These are phyloP conservation scores for Naganishia liquefaciens DNA, from an alignment of 1,284 basidiomycete species.

Conservation along the genomic window DNA sequence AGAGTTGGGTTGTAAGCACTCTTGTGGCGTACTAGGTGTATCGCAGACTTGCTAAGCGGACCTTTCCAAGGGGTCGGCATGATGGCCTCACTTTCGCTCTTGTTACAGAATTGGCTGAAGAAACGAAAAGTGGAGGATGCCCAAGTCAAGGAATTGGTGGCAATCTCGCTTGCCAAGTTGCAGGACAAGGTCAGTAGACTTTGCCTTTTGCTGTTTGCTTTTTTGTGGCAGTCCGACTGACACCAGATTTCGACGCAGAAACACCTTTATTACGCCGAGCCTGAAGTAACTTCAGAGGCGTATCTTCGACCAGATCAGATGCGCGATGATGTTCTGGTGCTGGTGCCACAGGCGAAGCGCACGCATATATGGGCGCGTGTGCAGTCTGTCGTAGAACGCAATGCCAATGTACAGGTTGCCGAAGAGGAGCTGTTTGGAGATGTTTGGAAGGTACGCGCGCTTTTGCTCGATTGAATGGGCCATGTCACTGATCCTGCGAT, in stretches of 20 bases:
- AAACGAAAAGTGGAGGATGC: conserved; percentile 65
- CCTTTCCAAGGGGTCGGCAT: conserved; percentile 30
- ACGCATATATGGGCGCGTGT: conserved; percentile 82
- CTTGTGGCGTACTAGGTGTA: no score
- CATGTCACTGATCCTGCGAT: neutral
- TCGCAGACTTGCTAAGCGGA: neutral
- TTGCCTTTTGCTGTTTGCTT: neutral
- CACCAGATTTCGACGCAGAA: conserved; percentile 56
- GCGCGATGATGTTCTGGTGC: conserved; percentile 82
- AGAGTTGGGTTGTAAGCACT: conserved; percentile 9
- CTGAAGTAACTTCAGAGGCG: conserved; percentile 71
- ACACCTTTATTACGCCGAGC: conserved; percentile 78
- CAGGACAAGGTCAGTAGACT: conserved; percentile 64
- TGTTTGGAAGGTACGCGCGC: conserved; percentile 49
- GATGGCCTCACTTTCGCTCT: conserved; percentile 26
- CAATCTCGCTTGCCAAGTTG: conserved; percentile 74
- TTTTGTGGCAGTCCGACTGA: neutral
- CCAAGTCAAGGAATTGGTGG: conserved; percentile 73
- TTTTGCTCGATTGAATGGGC: no score
- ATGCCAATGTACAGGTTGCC: conserved; percentile 88
- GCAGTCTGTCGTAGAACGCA: conserved; percentile 83
- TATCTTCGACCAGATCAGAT: conserved; percentile 87
- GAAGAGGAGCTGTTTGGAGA: conserved; percentile 83
- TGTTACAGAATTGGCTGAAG: conserved; percentile 52
- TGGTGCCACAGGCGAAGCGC: conserved; percentile 73